A percentile compares a stretch with the other conserved stretches of the same genome.
Conservation (phyloP, 768 basidiomycete species). For the Cystofilobasidium capitatum region DNA sequence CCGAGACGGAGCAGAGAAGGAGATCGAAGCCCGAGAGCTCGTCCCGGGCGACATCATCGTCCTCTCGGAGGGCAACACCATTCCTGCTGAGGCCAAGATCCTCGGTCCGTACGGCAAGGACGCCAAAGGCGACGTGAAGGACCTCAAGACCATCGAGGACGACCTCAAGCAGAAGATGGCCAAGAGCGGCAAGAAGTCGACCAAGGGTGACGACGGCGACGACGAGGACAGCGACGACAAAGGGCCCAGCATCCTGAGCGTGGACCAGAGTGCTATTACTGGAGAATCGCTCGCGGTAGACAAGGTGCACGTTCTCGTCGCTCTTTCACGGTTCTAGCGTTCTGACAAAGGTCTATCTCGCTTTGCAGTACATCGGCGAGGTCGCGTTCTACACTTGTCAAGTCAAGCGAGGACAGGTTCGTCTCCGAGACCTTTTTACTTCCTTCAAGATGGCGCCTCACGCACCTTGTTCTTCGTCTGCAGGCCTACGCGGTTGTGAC, state of each 20-base stretch:
- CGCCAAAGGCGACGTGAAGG: slow-evolving; percentile 40
- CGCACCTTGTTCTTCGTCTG: too few species aligned
- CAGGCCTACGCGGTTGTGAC: slow-evolving; percentile 42
- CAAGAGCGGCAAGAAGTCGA: slow-evolving; percentile 28
- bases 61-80: slow-evolving; percentile 34
- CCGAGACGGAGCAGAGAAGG: slow-evolving; percentile 43
- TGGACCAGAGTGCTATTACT: slow-evolving; percentile 47
- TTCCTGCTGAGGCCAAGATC: slow-evolving; percentile 45
- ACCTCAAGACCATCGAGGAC: slow-evolving; percentile 3
- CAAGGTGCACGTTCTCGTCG: slow-evolving; percentile 35
- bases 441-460: too few species aligned
- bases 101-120: slow-evolving; percentile 35
- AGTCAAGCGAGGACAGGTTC: slow-evolving; percentile 35
- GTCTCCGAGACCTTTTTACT: too few species aligned
- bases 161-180: background rate
- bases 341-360: too few species aligned
- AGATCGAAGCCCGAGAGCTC: slow-evolving; percentile 45
- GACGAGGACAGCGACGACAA: slow-evolving; percentile 39
- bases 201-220: slow-evolving; percentile 34
- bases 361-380: slow-evolving; percentile 40
- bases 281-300: slow-evolving; percentile 47
- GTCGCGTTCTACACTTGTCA: slow-evolving; percentile 43
- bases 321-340: too few species aligned
- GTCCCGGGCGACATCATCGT: slow-evolving; percentile 45
- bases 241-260: slow-evolving; percentile 43